These are phyloP conservation scores for Aspergillus intermedius DNA, from an alignment of 2,329 filamentous ascomycete species.

Conservation along the genomic window DNA sequence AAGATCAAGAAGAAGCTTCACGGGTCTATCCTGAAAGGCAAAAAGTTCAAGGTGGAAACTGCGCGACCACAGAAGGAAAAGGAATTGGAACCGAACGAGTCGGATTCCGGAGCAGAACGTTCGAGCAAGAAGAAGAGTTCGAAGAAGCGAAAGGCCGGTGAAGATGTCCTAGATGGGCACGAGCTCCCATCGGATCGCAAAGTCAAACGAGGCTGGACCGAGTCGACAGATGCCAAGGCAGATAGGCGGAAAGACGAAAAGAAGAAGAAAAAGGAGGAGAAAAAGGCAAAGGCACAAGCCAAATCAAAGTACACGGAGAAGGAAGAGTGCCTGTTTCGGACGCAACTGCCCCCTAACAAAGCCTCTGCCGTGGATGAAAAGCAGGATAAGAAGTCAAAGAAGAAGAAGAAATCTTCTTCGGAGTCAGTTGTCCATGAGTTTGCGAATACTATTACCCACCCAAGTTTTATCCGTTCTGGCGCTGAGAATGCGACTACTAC, in stretches of 20 bases:
- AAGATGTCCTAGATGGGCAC: constrained; percentile 58
- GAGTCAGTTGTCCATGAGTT: constrained; percentile 82
- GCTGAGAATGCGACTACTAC: constrained; percentile 42
- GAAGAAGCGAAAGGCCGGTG: constrained; percentile 49
- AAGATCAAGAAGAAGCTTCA: constrained; percentile 87
- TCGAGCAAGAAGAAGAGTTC: constrained; percentile 37
- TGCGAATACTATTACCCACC: constrained; percentile 72
- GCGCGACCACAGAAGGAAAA: constrained; percentile 60
- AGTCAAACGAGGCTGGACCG: constrained; percentile 86
- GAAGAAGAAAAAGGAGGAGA: constrained; percentile 49
- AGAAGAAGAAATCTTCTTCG: constrained; percentile 55
- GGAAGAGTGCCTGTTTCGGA: constrained; percentile 79
- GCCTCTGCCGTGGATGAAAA: constrained; percentile 28
- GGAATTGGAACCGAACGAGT: constrained; percentile 33
- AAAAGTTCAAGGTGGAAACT: constrained; percentile 76
- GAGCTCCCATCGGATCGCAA: constrained; percentile 67
- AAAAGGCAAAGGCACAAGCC: constrained; percentile 51
- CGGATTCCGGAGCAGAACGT: constrained; percentile 21
- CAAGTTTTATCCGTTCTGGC: constrained; percentile 66
- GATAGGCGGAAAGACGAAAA: constrained; percentile 41
- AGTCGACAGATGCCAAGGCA: constrained; percentile 48
- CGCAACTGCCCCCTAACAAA: constrained; percentile 60
- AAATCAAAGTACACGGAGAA: constrained; percentile 75
- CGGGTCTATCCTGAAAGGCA: constrained; percentile 74
- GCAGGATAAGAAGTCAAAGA: constrained; percentile 48